Evolutionary conservation across 352 stramenopile genomes (phyloP), one percentile per base, ranked within the genome.

Genomic region (Thalassiosira delicatula): DNA sequence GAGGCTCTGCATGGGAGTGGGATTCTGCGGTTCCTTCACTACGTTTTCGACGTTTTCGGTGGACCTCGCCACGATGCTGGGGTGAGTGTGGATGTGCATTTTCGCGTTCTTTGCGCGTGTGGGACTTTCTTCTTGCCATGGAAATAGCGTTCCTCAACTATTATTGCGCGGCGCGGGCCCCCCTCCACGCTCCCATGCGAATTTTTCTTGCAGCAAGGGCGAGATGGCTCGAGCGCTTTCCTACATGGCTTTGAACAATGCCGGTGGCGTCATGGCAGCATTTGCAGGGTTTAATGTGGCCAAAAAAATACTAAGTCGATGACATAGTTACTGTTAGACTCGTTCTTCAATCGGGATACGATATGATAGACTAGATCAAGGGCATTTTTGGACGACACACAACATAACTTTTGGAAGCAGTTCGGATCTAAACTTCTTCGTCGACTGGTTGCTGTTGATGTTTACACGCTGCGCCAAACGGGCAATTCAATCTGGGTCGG

Each of bases 41-140:
- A 93, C 89, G 11, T 93, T 93, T 83, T 88, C 71, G 4, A 92
- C 89, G 12, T 93, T 86, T 81, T 87, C 79, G 35, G 81, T 91
- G 8, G 89, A 93, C 77, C 79, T 92, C 21, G 73, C 91, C 14
- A 77, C 46, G 5, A 90, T 89, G 79, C 33, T 93, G 33, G 17
- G 46, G 37, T 49, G 17, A 49, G 17, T 49, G n/a, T n/a, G n/a
- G n/a, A n/a, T n/a, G n/a, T n/a, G n/a, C n/a, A n/a, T n/a, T n/a
- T n/a, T n/a, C n/a, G n/a, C n/a, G n/a, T n/a, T n/a, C n/a, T n/a
- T n/a, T n/a, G n/a, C n/a, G n/a, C n/a, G n/a, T n/a, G n/a, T n/a
- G n/a, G n/a, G n/a, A n/a, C n/a, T n/a, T n/a, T n/a, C n/a, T n/a
- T n/a, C n/a, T n/a, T n/a, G n/a, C n/a, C n/a, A n/a, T n/a, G n/a